A percentile compares a stretch with the other conserved stretches of the same genome.
These are phyloP conservation scores for Eremomyces bilateralis DNA, from an alignment of 495 filamentous ascomycete species.

Conservation along the genomic window DNA sequence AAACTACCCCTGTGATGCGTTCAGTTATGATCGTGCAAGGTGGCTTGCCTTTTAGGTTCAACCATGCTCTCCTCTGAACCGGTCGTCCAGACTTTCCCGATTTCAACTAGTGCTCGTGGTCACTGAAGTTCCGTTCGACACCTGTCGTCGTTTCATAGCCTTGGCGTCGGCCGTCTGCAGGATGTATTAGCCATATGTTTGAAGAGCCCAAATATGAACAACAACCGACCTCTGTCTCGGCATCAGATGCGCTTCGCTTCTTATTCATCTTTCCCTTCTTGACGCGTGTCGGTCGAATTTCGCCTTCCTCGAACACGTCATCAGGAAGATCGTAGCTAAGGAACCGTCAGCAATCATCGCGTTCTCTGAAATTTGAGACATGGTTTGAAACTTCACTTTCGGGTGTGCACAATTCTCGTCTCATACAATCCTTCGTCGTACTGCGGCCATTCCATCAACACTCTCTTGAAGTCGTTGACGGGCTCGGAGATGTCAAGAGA, in stretches of 20 bases:
- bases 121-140: no score
- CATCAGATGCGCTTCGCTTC: constrained; percentile 16
- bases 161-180: no score
- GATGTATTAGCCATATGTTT: no score
- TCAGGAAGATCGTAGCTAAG: constrained; percentile 62
- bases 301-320: constrained; percentile 71
- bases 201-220: no score
- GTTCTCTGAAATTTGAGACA: constrained; percentile 7
- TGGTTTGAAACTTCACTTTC: constrained; percentile 49
- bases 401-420: constrained; percentile 48
- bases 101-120: no score
- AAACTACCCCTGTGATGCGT: no score
- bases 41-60: no score
- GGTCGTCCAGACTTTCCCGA: no score
- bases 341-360: constrained; percentile 6
- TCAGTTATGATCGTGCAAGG: no score
- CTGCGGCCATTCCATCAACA: constrained; percentile 41
- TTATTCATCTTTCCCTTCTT: constrained; percentile 13
- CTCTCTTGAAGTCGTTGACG: constrained; percentile 49
- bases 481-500: constrained; percentile 47
- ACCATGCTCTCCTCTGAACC: no score
- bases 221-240: constrained; percentile 19
- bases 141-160: no score
- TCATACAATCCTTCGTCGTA: constrained; percentile 43
- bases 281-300: constrained; percentile 22